phyloP scores from a whole-genome alignment of 148 eudicot species.

The Vaccinium vitisidaea region DNA sequence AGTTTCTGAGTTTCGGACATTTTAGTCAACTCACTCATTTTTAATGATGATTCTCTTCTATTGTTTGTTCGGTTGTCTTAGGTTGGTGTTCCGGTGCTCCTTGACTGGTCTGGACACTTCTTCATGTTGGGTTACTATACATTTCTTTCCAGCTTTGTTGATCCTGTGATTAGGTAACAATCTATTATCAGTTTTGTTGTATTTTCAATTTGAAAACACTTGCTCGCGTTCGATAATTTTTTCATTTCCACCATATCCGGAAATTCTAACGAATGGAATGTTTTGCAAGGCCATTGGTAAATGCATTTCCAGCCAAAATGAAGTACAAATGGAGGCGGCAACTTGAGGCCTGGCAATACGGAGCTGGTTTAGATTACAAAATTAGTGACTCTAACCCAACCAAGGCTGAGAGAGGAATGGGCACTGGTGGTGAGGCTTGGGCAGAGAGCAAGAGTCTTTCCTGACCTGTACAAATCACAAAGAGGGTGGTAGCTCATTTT shows the following conservation, averaged over 20 bases:
- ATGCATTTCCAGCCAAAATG: slow-evolving; percentile 51
- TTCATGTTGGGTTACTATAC: slow-evolving; percentile 84
- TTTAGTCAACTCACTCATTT: neutral
- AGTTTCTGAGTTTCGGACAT: neutral
- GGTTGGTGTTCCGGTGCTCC: slow-evolving; percentile 86
- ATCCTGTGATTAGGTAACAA: slow-evolving; percentile 76
- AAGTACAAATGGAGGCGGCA: slow-evolving; percentile 69
- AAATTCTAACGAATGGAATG: neutral
- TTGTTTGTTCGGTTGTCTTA: slow-evolving; percentile 25
- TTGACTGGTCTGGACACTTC: slow-evolving; percentile 93
- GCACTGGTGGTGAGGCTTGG: neutral
- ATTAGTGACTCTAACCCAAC: slow-evolving; percentile 20
- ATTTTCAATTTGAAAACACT: neutral
- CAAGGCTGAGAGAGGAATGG: neutral
- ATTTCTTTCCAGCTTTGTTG: slow-evolving; percentile 61
- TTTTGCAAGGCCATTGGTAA: slow-evolving; percentile 56
- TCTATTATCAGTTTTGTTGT: neutral
- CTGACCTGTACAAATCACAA: neutral
- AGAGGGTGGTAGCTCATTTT: neutral
- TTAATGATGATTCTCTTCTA: neutral
- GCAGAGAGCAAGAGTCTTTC: slow-evolving; percentile 4
- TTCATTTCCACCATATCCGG: neutral
- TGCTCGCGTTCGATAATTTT: neutral
- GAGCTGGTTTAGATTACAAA: slow-evolving; percentile 82
- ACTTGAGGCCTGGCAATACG: slow-evolving; percentile 94